Conservation (phyloP, 1,284 basidiomycete species). For the Ceratobasidium sp. region DNA sequence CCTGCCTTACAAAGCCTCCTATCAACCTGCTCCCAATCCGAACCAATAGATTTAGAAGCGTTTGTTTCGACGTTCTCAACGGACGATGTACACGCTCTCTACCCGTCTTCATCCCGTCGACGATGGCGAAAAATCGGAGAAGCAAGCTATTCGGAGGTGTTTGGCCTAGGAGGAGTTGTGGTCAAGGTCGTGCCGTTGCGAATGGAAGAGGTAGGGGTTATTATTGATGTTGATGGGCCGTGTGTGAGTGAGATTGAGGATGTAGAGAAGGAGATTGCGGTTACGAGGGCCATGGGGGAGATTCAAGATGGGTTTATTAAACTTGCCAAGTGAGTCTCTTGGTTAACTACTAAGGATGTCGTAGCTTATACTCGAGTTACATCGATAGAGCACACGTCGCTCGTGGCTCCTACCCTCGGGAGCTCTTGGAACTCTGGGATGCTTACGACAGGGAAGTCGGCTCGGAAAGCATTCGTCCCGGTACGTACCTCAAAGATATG, state of each 20-base stretch:
- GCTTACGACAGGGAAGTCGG: conserved; percentile 77
- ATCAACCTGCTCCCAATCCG: conserved; percentile 38
- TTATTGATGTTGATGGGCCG: conserved; percentile 65
- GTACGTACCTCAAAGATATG: conserved; percentile 59
- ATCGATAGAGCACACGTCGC: conserved; percentile 78
- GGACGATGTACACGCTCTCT: conserved; percentile 61
- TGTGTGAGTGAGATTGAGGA: conserved; percentile 78
- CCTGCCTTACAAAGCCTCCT: conserved; percentile 10
- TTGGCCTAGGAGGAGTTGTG: conserved; percentile 85
- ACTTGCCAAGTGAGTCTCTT: conserved; percentile 68
- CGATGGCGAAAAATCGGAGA: conserved; percentile 86
- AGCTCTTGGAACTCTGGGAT: conserved; percentile 88
- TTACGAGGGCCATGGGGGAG: conserved; percentile 82
- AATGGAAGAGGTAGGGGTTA: conserved; percentile 59
- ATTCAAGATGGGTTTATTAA: conserved; percentile 82
- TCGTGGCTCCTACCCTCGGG: conserved; percentile 82
- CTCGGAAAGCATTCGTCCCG: conserved; percentile 88
- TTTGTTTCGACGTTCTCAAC: conserved; percentile 83
- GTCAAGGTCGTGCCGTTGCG: conserved; percentile 87
- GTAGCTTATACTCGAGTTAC: not conserved
- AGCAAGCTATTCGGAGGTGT: conserved; percentile 98
- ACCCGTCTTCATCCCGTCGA: conserved; percentile 59
- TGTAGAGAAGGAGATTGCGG: conserved; percentile 87
- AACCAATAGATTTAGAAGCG: conserved; percentile 71
- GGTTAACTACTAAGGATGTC: not conserved